Base-by-base conservation (phyloP, 129 eudicot species). In the Flaveria sonorensis region DNA sequence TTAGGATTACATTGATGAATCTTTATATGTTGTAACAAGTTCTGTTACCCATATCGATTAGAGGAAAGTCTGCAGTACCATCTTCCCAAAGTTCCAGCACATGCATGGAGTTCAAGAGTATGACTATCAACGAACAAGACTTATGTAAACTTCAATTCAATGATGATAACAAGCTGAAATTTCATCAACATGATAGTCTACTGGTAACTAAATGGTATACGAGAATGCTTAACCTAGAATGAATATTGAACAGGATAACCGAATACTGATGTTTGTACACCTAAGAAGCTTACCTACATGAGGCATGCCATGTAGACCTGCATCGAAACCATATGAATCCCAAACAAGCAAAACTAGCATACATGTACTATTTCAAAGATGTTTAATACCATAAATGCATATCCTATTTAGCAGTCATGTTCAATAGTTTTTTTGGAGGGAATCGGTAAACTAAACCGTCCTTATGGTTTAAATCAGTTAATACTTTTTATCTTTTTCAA, bases 261-360 rank as follows among this genome's bases (percentile, higher is more conserved):
- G 59, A 39, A 55, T 66, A 64, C 56, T 20, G 61, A 65, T 30
- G 62, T 3, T 51, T 79, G 53, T 68, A 47, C 18, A 65, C 39
- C 19, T 15, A 65, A 78, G 77, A 73, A 79, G 67, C 70, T 84
- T 76, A 95, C 99, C 94, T 87, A 51, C 87, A 85, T 80, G 83
- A 95, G 46, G 65, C 97, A 95, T 72, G 99, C 92, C 99, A 95
- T 91, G 74, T 87, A 89, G 16, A 91, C 92, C 99, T 95, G 92
- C 80, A 73, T 43, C 67, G 32, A 77, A 73, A n/a, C 53, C 52
- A 66, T 43, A 73, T 65, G 10, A 73, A 52, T n/a, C 7, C 73
- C 65, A 82, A 7, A 73, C 0, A 53, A 71, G 47, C 28, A 24
- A 24, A 42, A 40, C 8, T 23, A 20, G 57, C 39, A 11, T 43